Conservation (phyloP, 2,329 filamentous ascomycete genomes). For the Ophiostoma quercus region DNA sequence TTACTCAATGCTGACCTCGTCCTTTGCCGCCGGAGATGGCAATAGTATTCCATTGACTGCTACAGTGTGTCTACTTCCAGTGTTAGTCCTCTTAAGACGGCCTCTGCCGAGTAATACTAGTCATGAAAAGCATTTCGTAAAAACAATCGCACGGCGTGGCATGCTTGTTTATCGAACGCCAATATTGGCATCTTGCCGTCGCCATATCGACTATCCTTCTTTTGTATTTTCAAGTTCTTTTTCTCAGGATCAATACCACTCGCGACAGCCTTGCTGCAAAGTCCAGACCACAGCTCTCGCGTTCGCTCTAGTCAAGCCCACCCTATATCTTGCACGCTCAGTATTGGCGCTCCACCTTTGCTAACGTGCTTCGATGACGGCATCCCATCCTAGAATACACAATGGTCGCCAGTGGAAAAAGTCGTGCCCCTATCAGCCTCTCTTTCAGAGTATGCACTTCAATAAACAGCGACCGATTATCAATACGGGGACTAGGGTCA, state of each 20-base stretch:
- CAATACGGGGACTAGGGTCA: neutral
- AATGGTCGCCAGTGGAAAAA: constrained; percentile 12
- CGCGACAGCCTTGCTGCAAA: neutral
- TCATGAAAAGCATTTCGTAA: neutral
- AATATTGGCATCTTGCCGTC: neutral
- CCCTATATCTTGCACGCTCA: neutral
- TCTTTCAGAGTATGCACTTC: neutral
- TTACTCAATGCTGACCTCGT: neutral
- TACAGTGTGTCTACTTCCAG: neutral
- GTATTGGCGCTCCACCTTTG: neutral
- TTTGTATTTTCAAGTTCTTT: no score
- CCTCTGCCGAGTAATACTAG: neutral
- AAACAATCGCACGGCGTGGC: neutral
- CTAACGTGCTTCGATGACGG: constrained; percentile 14
- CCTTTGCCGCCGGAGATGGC: neutral
- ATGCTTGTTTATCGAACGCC: neutral
- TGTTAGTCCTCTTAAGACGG: neutral
- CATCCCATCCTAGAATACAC: neutral
- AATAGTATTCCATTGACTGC: neutral
- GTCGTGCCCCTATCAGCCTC: neutral
- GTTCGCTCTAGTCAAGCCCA: neutral
- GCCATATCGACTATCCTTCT: neutral
- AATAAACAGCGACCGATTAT: neutral
- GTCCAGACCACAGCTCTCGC: neutral
- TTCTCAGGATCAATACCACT: neutral